phyloP scores from a whole-genome alignment of 331 rosid genomes.

The Malus hybrid region DNA sequence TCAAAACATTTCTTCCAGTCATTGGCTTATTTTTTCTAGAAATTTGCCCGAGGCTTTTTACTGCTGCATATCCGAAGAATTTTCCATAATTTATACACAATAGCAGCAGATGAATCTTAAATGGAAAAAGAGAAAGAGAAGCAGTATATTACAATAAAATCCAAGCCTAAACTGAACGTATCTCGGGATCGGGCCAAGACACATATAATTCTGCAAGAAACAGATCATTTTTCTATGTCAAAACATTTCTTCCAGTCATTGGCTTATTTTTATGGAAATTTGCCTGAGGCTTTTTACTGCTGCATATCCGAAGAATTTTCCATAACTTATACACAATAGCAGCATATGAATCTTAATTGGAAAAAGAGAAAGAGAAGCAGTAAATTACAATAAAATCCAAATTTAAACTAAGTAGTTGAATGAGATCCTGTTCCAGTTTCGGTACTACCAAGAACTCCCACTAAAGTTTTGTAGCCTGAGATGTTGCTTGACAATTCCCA shows the following conservation, averaged over 20 bases:
- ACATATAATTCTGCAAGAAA: not conserved
- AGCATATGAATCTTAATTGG: not conserved
- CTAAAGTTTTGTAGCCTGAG: conserved; percentile 7
- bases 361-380: not conserved
- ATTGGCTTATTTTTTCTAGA: not conserved
- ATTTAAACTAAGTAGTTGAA: not conserved
- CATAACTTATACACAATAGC: too few species aligned
- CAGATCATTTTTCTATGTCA: not conserved
- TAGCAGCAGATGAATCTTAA: not conserved
- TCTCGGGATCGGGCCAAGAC: too few species aligned
- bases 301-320: not conserved
- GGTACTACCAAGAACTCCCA: conserved; percentile 5
- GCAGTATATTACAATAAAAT: not conserved
- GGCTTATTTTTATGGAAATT: not conserved
- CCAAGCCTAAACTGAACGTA: too few species aligned
- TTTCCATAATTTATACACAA: too few species aligned
- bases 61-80: not conserved
- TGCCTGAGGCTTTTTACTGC: not conserved
- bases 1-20: not conserved
- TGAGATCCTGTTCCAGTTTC: not conserved
- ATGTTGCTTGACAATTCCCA: conserved; percentile 45
- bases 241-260: not conserved
- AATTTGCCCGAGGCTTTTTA: not conserved
- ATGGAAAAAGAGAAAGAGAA: not conserved
- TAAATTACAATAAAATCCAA: not conserved